Evolutionary conservation across 2,329 filamentous ascomycete species (phyloP), one percentile per base, ranked within the genome.

Genomic region (Stagonosporopsis vannaccii): DNA sequence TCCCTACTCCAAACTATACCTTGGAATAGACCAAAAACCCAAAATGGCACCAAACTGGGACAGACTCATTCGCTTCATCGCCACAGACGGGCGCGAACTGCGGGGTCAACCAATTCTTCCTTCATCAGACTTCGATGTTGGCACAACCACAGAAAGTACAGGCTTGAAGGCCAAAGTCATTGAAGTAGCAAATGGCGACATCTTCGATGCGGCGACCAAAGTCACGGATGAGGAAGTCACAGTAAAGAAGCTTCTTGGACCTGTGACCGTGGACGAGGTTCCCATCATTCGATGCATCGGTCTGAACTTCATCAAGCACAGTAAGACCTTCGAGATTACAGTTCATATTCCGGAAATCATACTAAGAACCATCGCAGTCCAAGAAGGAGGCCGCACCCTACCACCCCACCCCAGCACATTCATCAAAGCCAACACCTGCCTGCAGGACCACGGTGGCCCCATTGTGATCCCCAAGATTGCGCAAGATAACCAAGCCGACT

Each of bases 271-370:
- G 9, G 69, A 73, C 2, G 82, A 86, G 46, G 81, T 87, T 0
- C 82, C 84, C 0, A 84, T 86, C 39, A 65, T 88, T 3, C 73
- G 84, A 19, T 87, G 85, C 60, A 80, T 87, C 12, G 85, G 85
- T 0, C 66, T 87, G 25, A 87, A 88, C 63, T 87, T 87, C 62
- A 79, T 80, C 35, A 85, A 82, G 49, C 85, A 87, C 62, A 84
- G 73, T 76, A 63, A n/a, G 64, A 54, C 6, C 11, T 7, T n/a
- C 33, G n/a, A n/a, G n/a, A n/a, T n/a, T n/a, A n/a, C n/a, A n/a
- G n/a, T n/a, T n/a, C n/a, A n/a, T n/a, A n/a, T n/a, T n/a, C n/a
- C n/a, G n/a, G n/a, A n/a, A n/a, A n/a, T n/a, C n/a, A n/a, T n/a
- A n/a, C n/a, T n/a, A n/a, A n/a, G n/a, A n/a, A n/a, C n/a, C n/a